Percentiles rank a stretch among this genome's conserved stretches.
Conservation (phyloP, 768 basidiomycete species). For the Collybia sordida region DNA sequence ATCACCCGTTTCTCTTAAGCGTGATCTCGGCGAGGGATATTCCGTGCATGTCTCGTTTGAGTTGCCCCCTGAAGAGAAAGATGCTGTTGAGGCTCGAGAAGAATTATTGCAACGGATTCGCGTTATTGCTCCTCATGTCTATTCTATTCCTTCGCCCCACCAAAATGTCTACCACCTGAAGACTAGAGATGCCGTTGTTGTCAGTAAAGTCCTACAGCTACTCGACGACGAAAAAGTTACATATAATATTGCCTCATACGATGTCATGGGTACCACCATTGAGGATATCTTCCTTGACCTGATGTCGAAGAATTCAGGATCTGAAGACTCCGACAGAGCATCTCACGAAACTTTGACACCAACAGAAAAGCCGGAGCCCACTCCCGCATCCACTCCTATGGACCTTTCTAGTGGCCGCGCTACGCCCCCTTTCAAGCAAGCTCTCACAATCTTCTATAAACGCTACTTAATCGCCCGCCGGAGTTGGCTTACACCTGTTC, state of each 20-base stretch:
- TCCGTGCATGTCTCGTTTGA: conserved; percentile 55
- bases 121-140: conserved; percentile 42
- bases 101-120: conserved; percentile 43
- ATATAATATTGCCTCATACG: conserved; percentile 51
- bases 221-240: conserved; percentile 44
- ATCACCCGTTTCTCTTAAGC: conserved; percentile 73
- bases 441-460: conserved; percentile 74
- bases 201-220: conserved; percentile 55
- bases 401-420: conserved; percentile 50
- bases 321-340: conserved; percentile 20
- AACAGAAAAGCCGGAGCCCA: conserved; percentile 12
- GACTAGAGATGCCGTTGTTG: conserved; percentile 52
- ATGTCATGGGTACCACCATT: conserved; percentile 71
- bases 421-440: conserved; percentile 60
- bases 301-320: conserved; percentile 48
- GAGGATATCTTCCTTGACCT: conserved; percentile 81
- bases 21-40: conserved; percentile 71
- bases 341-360: conserved; percentile 2
- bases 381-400: conserved; percentile 19
- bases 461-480: conserved; percentile 60
- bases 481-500: conserved; percentile 65
- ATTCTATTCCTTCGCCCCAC: conserved; percentile 41
- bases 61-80: conserved; percentile 22
- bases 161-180: conserved; percentile 57
- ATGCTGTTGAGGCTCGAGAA: conserved; percentile 17